Percentiles rank a stretch among this genome's conserved stretches.
Evolutionary conservation across 2,329 filamentous ascomycete genomes (phyloP).

Genomic region (Aspergillus neotritici): DNA sequence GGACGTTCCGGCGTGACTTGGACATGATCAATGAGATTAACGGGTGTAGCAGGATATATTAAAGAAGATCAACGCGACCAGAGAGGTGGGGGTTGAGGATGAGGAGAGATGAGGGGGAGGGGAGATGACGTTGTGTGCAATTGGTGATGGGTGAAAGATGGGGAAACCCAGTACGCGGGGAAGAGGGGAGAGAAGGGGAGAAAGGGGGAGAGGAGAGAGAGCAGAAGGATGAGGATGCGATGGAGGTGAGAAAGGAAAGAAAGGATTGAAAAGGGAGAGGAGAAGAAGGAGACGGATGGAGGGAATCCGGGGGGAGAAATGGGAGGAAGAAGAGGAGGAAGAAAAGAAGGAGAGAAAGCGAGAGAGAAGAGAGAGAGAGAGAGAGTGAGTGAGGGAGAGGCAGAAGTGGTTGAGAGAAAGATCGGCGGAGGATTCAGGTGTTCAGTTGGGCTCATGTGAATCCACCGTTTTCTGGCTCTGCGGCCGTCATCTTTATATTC

Average conservation of each 20-base stretch:
- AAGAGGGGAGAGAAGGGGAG: conserved; percentile 4
- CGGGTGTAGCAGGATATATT: too few relatives aligned
- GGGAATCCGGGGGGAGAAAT: neutral
- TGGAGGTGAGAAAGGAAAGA: conserved; percentile 6
- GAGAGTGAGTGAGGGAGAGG: conserved; percentile 1
- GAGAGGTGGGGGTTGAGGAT: neutral
- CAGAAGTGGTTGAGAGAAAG: conserved; percentile 6
- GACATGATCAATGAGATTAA: conserved; percentile 37
- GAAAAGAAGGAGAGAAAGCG: neutral
- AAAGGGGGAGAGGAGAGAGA: conserved; percentile 8
- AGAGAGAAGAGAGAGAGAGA: conserved; percentile 3
- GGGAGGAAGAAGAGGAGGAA: neutral
- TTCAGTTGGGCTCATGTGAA: too few relatives aligned
- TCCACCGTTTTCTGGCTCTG: too few relatives aligned
- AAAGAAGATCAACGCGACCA: too few relatives aligned
- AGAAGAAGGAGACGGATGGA: conserved; percentile 2
- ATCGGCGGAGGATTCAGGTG: too few relatives aligned
- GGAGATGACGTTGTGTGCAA: conserved; percentile 11
- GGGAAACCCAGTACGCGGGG: conserved; percentile 12
- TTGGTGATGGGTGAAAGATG: conserved; percentile 14
- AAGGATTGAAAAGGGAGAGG: conserved; percentile 6
- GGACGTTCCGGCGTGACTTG: conserved; percentile 54
- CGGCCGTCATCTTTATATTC: too few relatives aligned
- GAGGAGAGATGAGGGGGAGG: conserved; percentile 12
- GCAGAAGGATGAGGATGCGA: conserved; percentile 1